Percentiles rank a stretch among this genome's conserved stretches.
Evolutionary conservation across 441 rosid species (phyloP).

Genomic region (Geranium incanum): DNA sequence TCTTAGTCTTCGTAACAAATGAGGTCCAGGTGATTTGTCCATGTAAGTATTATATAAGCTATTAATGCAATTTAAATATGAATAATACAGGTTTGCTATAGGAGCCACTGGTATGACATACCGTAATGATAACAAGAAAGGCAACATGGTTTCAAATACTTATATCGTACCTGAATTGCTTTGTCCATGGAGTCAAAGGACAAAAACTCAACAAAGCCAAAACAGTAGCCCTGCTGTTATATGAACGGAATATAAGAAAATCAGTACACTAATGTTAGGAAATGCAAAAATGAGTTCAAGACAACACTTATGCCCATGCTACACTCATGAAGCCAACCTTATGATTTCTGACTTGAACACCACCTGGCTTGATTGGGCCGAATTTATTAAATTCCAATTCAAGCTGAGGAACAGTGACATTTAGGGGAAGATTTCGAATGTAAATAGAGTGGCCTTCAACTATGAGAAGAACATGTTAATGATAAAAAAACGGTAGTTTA

Average conservation of each 20-base stretch:
- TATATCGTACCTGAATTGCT: constrained; percentile 45
- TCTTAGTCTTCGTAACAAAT: no score
- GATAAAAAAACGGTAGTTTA: neutral
- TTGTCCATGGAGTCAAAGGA: constrained; percentile 40
- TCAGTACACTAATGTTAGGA: constrained; percentile 13
- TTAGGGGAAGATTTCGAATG: constrained; percentile 45
- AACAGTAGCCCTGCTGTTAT: constrained; percentile 50
- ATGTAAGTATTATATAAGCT: no score
- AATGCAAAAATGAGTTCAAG: constrained; percentile 10
- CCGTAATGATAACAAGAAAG: no score
- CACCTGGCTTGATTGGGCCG: constrained; percentile 52
- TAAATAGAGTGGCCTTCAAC: constrained; percentile 53
- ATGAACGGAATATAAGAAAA: constrained; percentile 13
- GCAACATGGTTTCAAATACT: neutral
- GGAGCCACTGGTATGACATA: no score
- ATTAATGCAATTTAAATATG: no score
- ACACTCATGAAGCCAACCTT: constrained; percentile 32
- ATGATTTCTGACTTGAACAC: constrained; percentile 47
- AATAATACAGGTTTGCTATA: no score
- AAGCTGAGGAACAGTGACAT: constrained; percentile 36
- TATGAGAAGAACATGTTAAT: constrained; percentile 21
- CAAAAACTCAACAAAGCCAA: constrained; percentile 56
- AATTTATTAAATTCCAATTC: constrained; percentile 45
- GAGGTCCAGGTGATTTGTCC: no score
- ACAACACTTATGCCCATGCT: constrained; percentile 9